Base-by-base conservation (phyloP, 805 yeast species). In the Zygosaccharomyces siamensis region DNA sequence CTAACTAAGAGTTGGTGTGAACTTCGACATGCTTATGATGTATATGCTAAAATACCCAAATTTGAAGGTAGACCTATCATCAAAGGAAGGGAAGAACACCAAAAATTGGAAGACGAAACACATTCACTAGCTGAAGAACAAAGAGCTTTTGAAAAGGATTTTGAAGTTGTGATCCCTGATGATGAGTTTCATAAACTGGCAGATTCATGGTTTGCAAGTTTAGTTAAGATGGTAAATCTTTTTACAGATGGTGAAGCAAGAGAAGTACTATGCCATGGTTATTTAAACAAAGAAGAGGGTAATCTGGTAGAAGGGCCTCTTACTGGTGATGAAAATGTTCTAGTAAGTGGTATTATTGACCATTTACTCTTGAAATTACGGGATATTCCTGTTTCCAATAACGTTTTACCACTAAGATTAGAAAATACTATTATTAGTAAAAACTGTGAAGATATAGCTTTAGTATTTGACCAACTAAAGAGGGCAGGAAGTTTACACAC, bases 1-100 rank as follows among this genome's bases (percentile, higher is more conserved):
- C 64, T 83, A 8, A 77, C 84, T 0, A 71, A 76, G 28, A 64
- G 73, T 12, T 85, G 89, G 86, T 86, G 93, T 69, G 92, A 86
- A 62, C 65, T 85, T 40, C 67, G 80, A 36, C 72, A 69, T 16
- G 72, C 75, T 50, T 85, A 79, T 59, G 72, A 73, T 21, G 59
- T 80, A 0, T 84, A 77, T 55, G 67, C 82, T 0, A 72, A 73
- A 18, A 67, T 74, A 5, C 65, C 62, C 2, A 57, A 57, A 2
- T 61, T 56, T 28, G 63, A 64, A 20, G 75, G 75, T 4, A 55
- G 51, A 2, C 72, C 75, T 2, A 74, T 83, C 72, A 48, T 49
- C 2, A 53, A 67, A 10, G 92, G 92, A 0, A 59, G 66, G 4
- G 57, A 55, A 27, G 68, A 69, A 4, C 90, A 85, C 62, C 59